These are phyloP conservation scores for Gossypium schwendimanii DNA, from an alignment of 441 rosid genomes.

Conservation along the genomic window DNA sequence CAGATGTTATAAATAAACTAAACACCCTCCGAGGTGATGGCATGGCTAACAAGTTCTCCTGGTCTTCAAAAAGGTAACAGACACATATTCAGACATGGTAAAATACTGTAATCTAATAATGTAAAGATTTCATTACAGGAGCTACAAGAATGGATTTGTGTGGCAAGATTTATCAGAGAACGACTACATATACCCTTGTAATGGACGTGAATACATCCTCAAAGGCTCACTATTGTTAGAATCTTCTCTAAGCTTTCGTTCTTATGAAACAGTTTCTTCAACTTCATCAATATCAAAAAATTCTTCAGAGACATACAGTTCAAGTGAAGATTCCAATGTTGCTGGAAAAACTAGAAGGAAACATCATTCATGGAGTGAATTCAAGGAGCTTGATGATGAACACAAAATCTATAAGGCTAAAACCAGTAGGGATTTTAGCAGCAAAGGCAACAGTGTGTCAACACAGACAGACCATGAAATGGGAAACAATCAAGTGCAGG, in stretches of 20 bases:
- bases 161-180: slow-evolving; percentile 43
- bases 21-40: slow-evolving; percentile 30
- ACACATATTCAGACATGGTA: background rate
- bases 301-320: slow-evolving; percentile 23
- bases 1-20: slow-evolving; percentile 28
- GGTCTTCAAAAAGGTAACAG: slow-evolving; percentile 32
- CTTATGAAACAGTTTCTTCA: slow-evolving; percentile 28
- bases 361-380: slow-evolving; percentile 29
- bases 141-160: slow-evolving; percentile 37
- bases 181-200: slow-evolving; percentile 33
- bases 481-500: slow-evolving; percentile 5
- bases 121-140: slow-evolving; percentile 21
- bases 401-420: slow-evolving; percentile 29
- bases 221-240: slow-evolving; percentile 33
- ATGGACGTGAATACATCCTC: slow-evolving; percentile 40
- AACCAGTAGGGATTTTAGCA: slow-evolving; percentile 14
- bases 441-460: slow-evolving; percentile 23
- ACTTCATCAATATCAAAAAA: slow-evolving; percentile 26
- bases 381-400: slow-evolving; percentile 20
- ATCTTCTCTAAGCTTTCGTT: slow-evolving; percentile 21
- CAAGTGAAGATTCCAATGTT: slow-evolving; percentile 25
- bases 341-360: slow-evolving; percentile 18
- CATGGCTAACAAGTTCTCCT: slow-evolving; percentile 29
- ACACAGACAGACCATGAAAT: slow-evolving; percentile 36
- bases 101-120: background rate